Percentiles rank a stretch among this genome's conserved stretches.
Evolutionary conservation across 768 basidiomycete genomes (phyloP).

Genomic region (Suillus bovinus): DNA sequence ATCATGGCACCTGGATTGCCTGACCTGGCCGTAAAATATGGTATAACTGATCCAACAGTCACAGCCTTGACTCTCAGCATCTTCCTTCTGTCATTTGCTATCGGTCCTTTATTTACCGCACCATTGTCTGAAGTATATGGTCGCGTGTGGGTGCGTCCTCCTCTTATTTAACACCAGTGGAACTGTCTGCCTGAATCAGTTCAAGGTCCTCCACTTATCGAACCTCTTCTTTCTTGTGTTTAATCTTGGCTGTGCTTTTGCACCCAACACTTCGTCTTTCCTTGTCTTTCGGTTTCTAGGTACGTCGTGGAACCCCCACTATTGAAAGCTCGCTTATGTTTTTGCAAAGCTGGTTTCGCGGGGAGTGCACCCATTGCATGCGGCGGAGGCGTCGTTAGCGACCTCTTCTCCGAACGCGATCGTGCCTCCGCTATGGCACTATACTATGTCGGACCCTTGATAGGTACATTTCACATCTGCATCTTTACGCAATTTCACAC

Average conservation of each 20-base stretch:
- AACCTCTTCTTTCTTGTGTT: neutral
- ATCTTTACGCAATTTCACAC: conserved; percentile 11
- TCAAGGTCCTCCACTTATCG: conserved; percentile 44
- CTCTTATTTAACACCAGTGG: neutral
- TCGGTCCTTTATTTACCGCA: neutral
- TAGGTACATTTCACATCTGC: conserved; percentile 37
- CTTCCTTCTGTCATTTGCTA: neutral
- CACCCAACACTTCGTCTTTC: conserved; percentile 54
- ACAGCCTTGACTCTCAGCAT: neutral
- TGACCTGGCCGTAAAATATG: neutral
- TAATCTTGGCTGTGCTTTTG: conserved; percentile 51
- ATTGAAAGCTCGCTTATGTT: neutral
- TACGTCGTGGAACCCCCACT: conserved; percentile 25
- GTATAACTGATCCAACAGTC: neutral
- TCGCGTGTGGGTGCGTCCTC: conserved; percentile 39
- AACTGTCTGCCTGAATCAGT: conserved; percentile 30
- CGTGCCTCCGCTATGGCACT: conserved; percentile 71
- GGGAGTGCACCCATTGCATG: conserved; percentile 65
- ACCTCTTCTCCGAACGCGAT: conserved; percentile 51
- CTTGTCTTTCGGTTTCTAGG: conserved; percentile 70
- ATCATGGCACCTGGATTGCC: conserved; percentile 1
- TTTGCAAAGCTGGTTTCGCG: conserved; percentile 53
- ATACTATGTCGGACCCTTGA: conserved; percentile 62
- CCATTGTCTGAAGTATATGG: conserved; percentile 32
- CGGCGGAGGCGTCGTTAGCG: conserved; percentile 66